Evolutionary conservation across 2,329 filamentous ascomycete species (phyloP), one percentile per base, ranked within the genome.

Genomic region (Phoma sp.): DNA sequence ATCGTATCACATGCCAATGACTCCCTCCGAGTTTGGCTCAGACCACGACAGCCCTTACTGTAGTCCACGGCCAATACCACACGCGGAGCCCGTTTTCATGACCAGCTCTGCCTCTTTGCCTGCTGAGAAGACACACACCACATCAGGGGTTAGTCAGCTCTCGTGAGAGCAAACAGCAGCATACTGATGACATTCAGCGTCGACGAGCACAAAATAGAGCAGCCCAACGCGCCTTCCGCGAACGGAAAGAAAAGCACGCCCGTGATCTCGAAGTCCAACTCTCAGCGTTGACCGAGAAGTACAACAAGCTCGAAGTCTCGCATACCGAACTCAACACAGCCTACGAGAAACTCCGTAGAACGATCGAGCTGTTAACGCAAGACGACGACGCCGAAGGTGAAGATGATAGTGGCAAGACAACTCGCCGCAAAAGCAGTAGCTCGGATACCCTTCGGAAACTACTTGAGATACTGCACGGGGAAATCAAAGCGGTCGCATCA

Each of bases 211-310:
- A 86, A 62, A 86, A 86, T 61, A 80, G 84, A 47, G 84, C 84
- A 32, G 86, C 84, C 2, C 84, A 87, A 67, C 76, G 84, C 53
- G 84, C 84, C 1, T 87, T 86, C 65, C 78, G 84, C 40, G 84
- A 87, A 67, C 79, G 84, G 47, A 87, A 87, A 64, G 84, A 88
- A 65, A 85, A 87, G 68, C 82, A 86, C 57, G 87, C 87, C 64
- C 82, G 83, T 56, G 85, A 88, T 61, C 80, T 88, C 17, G 85
- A 88, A 68, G 68, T 77, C 29, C 80, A 85, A 42, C 80, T 88
- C 26, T 73, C 72, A 39, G 80, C 83, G 15, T 74, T 84, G 42
- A 80, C 81, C 57, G 79, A 82, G 20, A 83, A 81, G 61, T 84
- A 87, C 68, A 81, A 81, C 53, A 77, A 78, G 28, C 79, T 87